Evolutionary conservation across 148 eudicot species (phyloP).

Genomic region (Linanthus parryae): DNA sequence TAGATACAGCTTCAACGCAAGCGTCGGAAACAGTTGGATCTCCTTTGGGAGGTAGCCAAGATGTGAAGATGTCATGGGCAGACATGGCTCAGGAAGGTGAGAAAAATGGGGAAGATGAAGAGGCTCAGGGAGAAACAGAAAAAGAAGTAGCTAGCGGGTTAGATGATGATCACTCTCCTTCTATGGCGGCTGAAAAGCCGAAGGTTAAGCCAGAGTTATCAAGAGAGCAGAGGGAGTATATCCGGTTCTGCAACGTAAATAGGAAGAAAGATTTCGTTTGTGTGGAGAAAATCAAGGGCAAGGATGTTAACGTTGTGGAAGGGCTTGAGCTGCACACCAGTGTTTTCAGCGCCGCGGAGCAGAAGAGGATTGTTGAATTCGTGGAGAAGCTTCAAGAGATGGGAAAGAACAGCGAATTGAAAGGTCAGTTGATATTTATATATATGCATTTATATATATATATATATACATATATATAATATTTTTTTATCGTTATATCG

Average conservation of each 20-base stretch:
- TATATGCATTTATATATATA: no score
- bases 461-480: no score
- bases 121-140: no score
- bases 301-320: constrained; percentile 61
- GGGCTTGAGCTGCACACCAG: constrained; percentile 89
- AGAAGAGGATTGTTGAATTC: constrained; percentile 67
- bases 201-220: constrained; percentile 48
- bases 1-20: no score
- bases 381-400: constrained; percentile 52
- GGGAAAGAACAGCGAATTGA: constrained; percentile 69
- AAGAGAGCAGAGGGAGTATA: constrained; percentile 71
- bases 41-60: no score
- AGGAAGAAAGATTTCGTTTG: constrained; percentile 77
- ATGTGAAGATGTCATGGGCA: constrained; percentile 77
- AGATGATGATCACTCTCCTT: constrained; percentile 11
- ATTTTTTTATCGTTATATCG: no score
- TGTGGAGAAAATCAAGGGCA: constrained; percentile 68
- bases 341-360: constrained; percentile 87
- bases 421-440: constrained; percentile 45
- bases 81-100: constrained; percentile 94
- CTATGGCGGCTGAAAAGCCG: constrained; percentile 26
- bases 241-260: constrained; percentile 52
- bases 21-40: constrained; percentile 12
- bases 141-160: constrained; percentile 25
- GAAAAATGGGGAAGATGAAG: constrained; percentile 58